These are phyloP conservation scores for Gilbertella persicaria DNA, from an alignment of 371 early-diverging fungal species.

Conservation along the genomic window DNA sequence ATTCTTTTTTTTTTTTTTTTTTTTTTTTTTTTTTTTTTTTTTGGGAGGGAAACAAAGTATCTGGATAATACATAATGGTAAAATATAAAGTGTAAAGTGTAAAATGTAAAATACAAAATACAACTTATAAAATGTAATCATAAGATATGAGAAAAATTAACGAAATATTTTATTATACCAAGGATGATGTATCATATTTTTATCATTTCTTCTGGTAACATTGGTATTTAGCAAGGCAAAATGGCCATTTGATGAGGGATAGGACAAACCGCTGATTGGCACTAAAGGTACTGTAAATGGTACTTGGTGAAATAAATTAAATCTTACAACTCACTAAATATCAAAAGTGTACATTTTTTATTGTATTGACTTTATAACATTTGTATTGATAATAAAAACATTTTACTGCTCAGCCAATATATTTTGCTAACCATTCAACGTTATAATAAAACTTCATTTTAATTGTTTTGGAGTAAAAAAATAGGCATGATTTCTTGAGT, in stretches of 20 bases:
- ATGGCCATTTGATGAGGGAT: slow-evolving; percentile 4
- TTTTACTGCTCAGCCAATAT: slow-evolving; percentile 1
- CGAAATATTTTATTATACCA: no score
- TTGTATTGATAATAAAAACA: slow-evolving; percentile 4
- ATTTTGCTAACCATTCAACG: slow-evolving; percentile 4
- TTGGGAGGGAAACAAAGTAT: no score
- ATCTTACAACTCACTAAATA: slow-evolving; percentile 5
- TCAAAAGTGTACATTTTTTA: slow-evolving; percentile 2
- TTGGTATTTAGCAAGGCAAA: slow-evolving; percentile 7
- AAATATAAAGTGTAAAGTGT: no score
- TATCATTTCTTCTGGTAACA: slow-evolving; percentile 5
- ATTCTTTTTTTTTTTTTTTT: no score
- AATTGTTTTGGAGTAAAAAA: slow-evolving; percentile 12
- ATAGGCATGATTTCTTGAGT: no score
- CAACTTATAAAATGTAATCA: no score
- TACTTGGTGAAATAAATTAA: slow-evolving; percentile 2
- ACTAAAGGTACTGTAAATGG: slow-evolving; percentile 1
- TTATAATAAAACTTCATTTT: slow-evolving; percentile 6
- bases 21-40: no score
- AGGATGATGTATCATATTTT: slow-evolving; percentile 7
- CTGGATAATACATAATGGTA: no score
- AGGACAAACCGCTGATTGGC: slow-evolving; percentile 4
- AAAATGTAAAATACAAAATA: no score
- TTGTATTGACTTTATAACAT: slow-evolving; percentile 3
- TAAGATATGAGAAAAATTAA: no score